Percentiles rank a stretch among this genome's conserved stretches.
These are phyloP conservation scores for Aspergillus sclerotiicarbonarius DNA, from an alignment of 495 filamentous ascomycete genomes.

Conservation along the genomic window DNA sequence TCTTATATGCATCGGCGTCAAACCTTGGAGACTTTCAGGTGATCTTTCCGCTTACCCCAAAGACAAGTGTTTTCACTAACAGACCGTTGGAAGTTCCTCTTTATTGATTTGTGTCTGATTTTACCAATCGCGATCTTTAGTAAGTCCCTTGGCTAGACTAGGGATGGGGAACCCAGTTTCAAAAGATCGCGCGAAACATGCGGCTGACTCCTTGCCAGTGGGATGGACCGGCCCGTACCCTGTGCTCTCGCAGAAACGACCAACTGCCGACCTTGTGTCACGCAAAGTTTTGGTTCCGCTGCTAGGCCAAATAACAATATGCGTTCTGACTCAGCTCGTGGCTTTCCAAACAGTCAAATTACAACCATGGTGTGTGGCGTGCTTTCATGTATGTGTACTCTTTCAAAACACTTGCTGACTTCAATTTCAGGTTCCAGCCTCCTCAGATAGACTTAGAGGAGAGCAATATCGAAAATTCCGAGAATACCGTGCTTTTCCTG, in stretches of 20 bases:
- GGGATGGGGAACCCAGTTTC: background rate
- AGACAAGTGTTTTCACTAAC: conserved; percentile 11
- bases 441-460: conserved; percentile 71
- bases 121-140: conserved; percentile 96
- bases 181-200: conserved; percentile 2
- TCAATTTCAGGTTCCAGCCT: conserved; percentile 64
- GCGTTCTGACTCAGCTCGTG: conserved; percentile 72
- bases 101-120: conserved; percentile 90
- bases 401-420: conserved; percentile 14
- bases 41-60: conserved; percentile 4
- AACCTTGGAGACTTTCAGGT: conserved; percentile 97
- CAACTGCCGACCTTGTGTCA: conserved; percentile 90
- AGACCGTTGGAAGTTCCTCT: conserved; percentile 64
- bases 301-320: conserved; percentile 82
- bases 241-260: conserved; percentile 74
- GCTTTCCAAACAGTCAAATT: conserved; percentile 67
- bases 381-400: background rate
- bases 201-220: conserved; percentile 54
- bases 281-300: conserved; percentile 89
- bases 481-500: conserved; percentile 88
- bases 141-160: conserved; percentile 37
- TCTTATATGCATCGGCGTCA: conserved; percentile 91
- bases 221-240: conserved; percentile 89
- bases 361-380: conserved; percentile 67
- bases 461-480: conserved; percentile 82